Evolutionary conservation across 2,329 filamentous ascomycete species (phyloP), one percentile per base, ranked within the genome.

Genomic region (Aciculosporium take): DNA sequence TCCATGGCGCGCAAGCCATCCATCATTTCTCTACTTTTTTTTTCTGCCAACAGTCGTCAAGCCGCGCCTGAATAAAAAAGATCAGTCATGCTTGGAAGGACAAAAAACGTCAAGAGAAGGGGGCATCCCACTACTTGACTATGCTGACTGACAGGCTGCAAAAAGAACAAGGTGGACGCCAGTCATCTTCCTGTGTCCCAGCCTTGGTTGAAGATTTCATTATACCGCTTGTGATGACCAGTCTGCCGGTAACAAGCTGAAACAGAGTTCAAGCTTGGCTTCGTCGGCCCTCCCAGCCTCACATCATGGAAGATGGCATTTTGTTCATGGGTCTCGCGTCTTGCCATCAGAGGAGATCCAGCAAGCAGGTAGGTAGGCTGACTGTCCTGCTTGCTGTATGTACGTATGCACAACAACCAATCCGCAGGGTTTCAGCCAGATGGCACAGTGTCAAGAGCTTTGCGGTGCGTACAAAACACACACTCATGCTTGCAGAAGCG

Each of bases 321-420:
- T 10, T 37, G 41, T 37, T 43, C 32, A 36, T 37, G 37, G 31
- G 40, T 43, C 37, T 43, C 18, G 31, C 18, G 32, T 40, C 37
- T 27, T 25, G 36, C 37, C 23, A 42, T 42, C 35, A 39, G 24
- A 40, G 32, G 24, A 40, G 32, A 43, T 40, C 31, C 25, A 43
- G 33, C 24, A 36, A 32, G 40, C 40, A 25, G 32, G 23, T 17
- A 29, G 25, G 24, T n/a, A n/a, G n/a, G n/a, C 37, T 5, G 15
- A 15, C 23, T 20, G 34, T 17, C 24, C n/a, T n/a, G n/a, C n/a
- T n/a, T 31, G 29, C 7, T 31, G 29, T n/a, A 9, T 31, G 9
- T 17, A 15, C 28, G 10, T 4, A 9, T 18, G 30, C 30, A 15
- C 35, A n/a, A 21, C 12, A 36, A 23, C 10, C 35, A 30, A 24